Conservation (phyloP, 2,329 filamentous ascomycete species). For the Epichloe glyceriae region DNA sequence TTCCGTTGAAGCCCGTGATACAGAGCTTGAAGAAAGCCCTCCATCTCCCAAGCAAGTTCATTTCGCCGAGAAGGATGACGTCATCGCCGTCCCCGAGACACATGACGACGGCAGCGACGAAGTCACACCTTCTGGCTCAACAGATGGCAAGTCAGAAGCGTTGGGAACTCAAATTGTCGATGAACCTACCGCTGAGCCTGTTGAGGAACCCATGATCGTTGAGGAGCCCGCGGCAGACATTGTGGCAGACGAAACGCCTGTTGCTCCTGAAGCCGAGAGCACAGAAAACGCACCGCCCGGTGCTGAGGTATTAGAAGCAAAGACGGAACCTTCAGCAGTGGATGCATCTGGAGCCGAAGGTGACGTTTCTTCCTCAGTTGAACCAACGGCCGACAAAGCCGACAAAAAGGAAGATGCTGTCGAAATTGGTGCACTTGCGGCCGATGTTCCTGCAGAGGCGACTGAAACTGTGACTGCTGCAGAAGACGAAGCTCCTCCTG, state of each 20-base stretch:
- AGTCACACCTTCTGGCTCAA: not conserved
- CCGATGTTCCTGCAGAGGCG: not conserved
- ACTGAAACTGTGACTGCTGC: not conserved
- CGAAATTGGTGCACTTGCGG: not conserved
- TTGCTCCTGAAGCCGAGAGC: not conserved
- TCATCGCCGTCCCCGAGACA: not conserved
- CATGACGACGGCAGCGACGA: not conserved
- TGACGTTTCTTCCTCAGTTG: not conserved
- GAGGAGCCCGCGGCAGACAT: constrained; percentile 1
- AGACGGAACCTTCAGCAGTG: not conserved
- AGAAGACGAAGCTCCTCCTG: not conserved
- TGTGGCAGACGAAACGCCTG: not conserved
- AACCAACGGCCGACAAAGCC: not conserved
- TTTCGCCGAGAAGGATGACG: constrained; percentile 6
- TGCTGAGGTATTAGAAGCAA: not conserved
- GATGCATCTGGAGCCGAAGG: not conserved
- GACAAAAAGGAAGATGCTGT: not conserved
- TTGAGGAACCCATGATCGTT: not conserved
- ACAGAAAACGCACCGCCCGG: too few relatives aligned
- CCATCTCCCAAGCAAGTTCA: constrained; percentile 6
- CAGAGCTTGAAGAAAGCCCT: not conserved
- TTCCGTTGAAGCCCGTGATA: not conserved
- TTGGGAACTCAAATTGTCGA: not conserved
- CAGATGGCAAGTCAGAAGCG: not conserved
- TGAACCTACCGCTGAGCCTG: constrained; percentile 1